Evolutionary conservation across 148 eudicot species (phyloP).

Genomic region (Rhododendron molle): DNA sequence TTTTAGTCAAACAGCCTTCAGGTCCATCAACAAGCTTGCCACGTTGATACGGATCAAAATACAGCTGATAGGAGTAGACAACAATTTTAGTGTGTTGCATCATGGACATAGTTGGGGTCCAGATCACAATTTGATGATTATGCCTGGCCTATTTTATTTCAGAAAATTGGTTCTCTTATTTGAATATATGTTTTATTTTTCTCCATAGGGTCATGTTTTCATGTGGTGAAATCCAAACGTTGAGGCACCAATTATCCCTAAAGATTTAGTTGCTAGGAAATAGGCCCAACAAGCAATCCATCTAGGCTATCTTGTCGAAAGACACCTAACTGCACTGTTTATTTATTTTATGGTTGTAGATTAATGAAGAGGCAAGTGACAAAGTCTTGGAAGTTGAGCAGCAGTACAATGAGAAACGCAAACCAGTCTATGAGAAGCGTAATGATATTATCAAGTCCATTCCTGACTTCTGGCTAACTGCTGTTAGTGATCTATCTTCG

Average conservation of each 20-base stretch:
- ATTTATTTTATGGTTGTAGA: conserved; percentile 32
- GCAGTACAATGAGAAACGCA: conserved; percentile 75
- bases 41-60: background rate
- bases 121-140: background rate
- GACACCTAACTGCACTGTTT: background rate
- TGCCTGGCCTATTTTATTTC: background rate
- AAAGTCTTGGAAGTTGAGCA: conserved; percentile 88
- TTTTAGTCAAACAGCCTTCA: background rate
- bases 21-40: background rate
- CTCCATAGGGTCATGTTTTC: background rate
- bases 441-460: conserved; percentile 65
- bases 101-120: background rate
- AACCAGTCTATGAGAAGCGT: conserved; percentile 85
- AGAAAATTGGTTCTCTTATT: background rate
- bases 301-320: background rate
- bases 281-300: background rate
- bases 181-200: background rate
- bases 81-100: background rate
- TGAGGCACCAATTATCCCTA: background rate
- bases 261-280: background rate
- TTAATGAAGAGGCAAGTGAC: conserved; percentile 90
- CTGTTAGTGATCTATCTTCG: conserved; percentile 45
- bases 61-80: background rate
- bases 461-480: conserved; percentile 95
- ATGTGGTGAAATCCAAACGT: background rate